Percentiles rank a stretch among this genome's conserved stretches.
These are phyloP conservation scores for Metarhizium anisopliae DNA, from an alignment of 2,329 filamentous ascomycete genomes.

Conservation along the genomic window DNA sequence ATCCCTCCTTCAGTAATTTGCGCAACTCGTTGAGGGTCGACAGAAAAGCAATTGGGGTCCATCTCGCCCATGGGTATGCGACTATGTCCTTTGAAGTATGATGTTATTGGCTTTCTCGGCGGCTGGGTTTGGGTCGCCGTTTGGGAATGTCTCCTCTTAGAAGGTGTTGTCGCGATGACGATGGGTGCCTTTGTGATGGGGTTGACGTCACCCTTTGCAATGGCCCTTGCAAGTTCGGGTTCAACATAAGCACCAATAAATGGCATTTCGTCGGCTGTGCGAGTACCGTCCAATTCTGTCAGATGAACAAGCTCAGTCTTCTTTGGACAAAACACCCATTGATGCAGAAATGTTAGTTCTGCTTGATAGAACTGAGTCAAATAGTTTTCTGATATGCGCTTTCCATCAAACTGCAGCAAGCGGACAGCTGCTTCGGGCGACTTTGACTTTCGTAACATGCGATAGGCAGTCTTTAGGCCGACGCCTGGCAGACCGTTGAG, in stretches of 20 bases:
- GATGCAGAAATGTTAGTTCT: slow-evolving; percentile 86
- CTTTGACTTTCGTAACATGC: slow-evolving; percentile 83
- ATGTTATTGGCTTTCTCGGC: slow-evolving; percentile 40
- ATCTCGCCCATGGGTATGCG: slow-evolving; percentile 53
- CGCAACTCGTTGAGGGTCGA: slow-evolving; percentile 40
- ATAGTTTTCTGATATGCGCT: slow-evolving; percentile 76
- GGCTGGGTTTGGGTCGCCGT: slow-evolving; percentile 15
- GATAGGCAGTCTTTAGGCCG: slow-evolving; percentile 88
- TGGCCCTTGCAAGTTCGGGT: slow-evolving; percentile 57
- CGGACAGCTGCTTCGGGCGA: slow-evolving; percentile 73
- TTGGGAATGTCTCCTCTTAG: slow-evolving; percentile 33
- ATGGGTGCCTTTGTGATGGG: slow-evolving; percentile 76
- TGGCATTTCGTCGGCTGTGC: slow-evolving; percentile 61
- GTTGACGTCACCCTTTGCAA: slow-evolving; percentile 76
- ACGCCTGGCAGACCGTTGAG: slow-evolving; percentile 76
- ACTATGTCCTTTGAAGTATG: slow-evolving; percentile 41
- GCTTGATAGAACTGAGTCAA: slow-evolving; percentile 74
- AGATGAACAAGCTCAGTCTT: slow-evolving; percentile 65
- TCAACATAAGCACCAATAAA: slow-evolving; percentile 74
- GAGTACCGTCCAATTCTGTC: slow-evolving; percentile 52
- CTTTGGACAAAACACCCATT: slow-evolving; percentile 84
- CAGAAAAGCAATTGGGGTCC: slow-evolving; percentile 51
- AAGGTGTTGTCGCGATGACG: slow-evolving; percentile 29
- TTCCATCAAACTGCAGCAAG: slow-evolving; percentile 82
- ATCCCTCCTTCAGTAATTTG: slow-evolving; percentile 39